Percentiles rank a stretch among this genome's conserved stretches.
phyloP scores from a whole-genome alignment of 1,139 yeast species.

The Kurtzmaniella quercitrusa region DNA sequence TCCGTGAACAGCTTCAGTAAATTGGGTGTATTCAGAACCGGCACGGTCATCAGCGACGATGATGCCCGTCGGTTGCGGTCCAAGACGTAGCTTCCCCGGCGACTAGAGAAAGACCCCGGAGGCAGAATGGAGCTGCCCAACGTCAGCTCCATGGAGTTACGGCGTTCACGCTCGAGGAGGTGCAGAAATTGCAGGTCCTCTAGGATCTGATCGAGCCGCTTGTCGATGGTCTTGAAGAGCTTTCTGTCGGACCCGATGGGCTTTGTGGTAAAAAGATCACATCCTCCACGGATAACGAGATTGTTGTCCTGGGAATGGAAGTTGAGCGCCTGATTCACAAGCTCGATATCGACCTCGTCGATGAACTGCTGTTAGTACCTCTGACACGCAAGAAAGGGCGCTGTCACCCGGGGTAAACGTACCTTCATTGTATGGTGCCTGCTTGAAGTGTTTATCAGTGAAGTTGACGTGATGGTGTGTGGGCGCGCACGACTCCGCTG shows the following conservation, averaged over 20 bases:
- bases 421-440: not conserved
- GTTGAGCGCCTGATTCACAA: conserved; percentile 80
- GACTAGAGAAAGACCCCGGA: conserved; percentile 10
- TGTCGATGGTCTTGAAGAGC: conserved; percentile 81
- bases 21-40: conserved; percentile 5
- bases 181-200: conserved; percentile 51
- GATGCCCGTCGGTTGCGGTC: conserved; percentile 25
- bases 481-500: not conserved
- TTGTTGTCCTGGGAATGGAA: conserved; percentile 87
- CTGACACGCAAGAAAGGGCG: not conserved
- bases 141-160: conserved; percentile 31
- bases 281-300: conserved; percentile 72
- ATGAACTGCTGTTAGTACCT: conserved; percentile 55
- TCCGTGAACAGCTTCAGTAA: conserved; percentile 18
- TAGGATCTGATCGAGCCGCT: conserved; percentile 64
- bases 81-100: conserved; percentile 22
- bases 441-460: not conserved
- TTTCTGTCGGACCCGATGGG: conserved; percentile 89
- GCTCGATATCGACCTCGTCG: conserved; percentile 86
- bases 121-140: conserved; percentile 38
- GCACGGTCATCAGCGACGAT: conserved; percentile 13
- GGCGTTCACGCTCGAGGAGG: conserved; percentile 38
- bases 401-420: not conserved
- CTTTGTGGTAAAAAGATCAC: conserved; percentile 91
- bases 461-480: not conserved